Base-by-base conservation (phyloP, 495 filamentous ascomycete genomes). In the Annulohypoxylon moriforme region DNA sequence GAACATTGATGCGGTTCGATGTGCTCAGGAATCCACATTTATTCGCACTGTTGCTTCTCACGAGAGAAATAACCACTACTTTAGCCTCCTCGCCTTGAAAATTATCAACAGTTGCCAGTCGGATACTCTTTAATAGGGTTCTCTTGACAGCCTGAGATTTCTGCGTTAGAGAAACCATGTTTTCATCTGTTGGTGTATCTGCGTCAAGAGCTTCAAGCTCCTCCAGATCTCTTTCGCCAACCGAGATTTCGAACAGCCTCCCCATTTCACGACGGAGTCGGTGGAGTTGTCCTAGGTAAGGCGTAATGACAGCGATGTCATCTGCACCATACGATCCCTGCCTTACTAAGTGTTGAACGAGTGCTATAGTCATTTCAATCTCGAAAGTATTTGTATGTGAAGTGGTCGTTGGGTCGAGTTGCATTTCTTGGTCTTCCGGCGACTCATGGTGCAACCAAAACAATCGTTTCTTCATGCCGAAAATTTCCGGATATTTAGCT, bases 11-110 rank as follows among this genome's bases (percentile, higher is more conserved):
- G 1, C 93, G 85, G 68, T 96, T 95, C 0, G 85, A 81, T 7
- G 90, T 93, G 46, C 86, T 87, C 13, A 96, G 80, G 67, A 97
- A 97, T 0, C 93, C 93, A 50, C 86, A 88, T n/a, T 83, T 84
- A 42, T 82, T 84, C 24, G 86, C 73, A 2, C 76, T 62, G 69
- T 95, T 96, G 78, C 90, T 92, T 50, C 93, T 85, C 11, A 96
- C 93, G 0, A 96, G 79, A 0, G 92, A 94, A n/a, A 96, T 84
- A n/a, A 96, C 82, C 9, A 96, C 85, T 3, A 95, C 84, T 58
- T 93, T 92, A 13, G 92, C 92, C 72, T 96, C 92, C 75, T 96
- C 92, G 6, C 91, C 91, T 72, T 94, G 92, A 63, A 94, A 94
- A 73, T 93, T 94, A 76, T 96, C 93, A n/a, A 96, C 88, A 0